Evolutionary conservation across 208 protist species (phyloP).

Genomic region (Leishmania major): DNA sequence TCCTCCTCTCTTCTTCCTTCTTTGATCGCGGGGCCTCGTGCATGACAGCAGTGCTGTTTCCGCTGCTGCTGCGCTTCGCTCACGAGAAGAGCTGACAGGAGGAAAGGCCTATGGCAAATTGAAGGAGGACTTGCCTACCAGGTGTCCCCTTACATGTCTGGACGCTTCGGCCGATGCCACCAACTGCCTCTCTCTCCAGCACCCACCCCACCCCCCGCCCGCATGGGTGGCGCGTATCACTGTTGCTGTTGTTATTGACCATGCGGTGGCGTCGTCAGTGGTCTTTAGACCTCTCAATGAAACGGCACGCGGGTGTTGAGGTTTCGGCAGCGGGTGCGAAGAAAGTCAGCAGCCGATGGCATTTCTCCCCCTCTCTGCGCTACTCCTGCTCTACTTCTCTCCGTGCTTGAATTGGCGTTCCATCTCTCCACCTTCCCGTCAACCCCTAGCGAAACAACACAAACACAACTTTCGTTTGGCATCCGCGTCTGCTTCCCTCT

Average conservation of each 20-base stretch:
- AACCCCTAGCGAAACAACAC: background rate
- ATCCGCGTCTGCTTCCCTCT: background rate
- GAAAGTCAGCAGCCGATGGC: no score
- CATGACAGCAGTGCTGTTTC: background rate
- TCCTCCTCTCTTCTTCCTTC: constrained; percentile 9
- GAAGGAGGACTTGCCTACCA: background rate
- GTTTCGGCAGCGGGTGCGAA: background rate
- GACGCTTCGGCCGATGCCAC: background rate
- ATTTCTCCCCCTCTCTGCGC: background rate
- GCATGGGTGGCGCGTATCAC: background rate
- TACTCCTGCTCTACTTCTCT: background rate
- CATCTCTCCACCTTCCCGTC: constrained; percentile 1
- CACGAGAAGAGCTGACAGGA: background rate
- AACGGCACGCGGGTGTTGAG: background rate
- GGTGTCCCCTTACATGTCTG: background rate
- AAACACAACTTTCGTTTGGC: background rate
- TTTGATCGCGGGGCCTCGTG: background rate
- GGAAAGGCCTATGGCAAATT: background rate
- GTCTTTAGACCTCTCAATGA: background rate
- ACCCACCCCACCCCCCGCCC: no score
- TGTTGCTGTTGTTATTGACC: background rate
- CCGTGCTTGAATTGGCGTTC: background rate
- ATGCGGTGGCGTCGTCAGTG: background rate
- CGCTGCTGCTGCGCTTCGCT: background rate
- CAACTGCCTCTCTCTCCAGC: background rate